phyloP scores from a whole-genome alignment of 805 yeast genomes.

The Huiozyma sinensis region DNA sequence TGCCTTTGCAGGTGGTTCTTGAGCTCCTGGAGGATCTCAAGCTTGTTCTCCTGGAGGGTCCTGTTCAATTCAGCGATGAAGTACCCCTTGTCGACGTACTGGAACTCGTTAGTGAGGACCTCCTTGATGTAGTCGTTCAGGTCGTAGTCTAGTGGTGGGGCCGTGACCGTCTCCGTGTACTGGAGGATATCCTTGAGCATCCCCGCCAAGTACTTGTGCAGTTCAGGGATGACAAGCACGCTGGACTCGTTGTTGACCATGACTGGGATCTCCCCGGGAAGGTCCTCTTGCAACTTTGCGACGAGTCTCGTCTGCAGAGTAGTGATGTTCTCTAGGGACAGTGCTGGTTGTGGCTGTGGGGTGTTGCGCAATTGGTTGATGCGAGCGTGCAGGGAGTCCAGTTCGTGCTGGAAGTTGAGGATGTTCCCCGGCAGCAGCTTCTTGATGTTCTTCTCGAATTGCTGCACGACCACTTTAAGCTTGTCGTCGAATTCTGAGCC shows the following conservation, averaged over 20 bases:
- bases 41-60: conserved; percentile 17
- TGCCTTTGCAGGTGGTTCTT: conserved; percentile 5
- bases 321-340: conserved; percentile 16
- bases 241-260: conserved; percentile 17
- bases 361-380: background rate
- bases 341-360: background rate
- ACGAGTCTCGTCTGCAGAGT: conserved; percentile 15
- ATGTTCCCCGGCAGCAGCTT: conserved; percentile 21
- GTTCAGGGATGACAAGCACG: conserved; percentile 23
- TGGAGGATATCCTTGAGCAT: conserved; percentile 10
- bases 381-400: conserved; percentile 1
- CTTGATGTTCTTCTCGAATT: conserved; percentile 25
- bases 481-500: conserved; percentile 22
- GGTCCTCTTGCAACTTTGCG: conserved; percentile 10
- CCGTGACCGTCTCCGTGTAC: background rate
- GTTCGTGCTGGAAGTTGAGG: conserved; percentile 12
- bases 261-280: conserved; percentile 26
- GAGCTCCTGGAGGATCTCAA: conserved; percentile 22
- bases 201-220: conserved; percentile 16
- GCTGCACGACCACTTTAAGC: conserved; percentile 19
- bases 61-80: conserved; percentile 21
- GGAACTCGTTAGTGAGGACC: conserved; percentile 22
- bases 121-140: conserved; percentile 24
- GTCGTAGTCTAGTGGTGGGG: conserved; percentile 13
- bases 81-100: conserved; percentile 20